A percentile compares a stretch with the other conserved stretches of the same genome.
Evolutionary conservation across 352 stramenopile species (phyloP).

Genomic region (Bremia lactucae): DNA sequence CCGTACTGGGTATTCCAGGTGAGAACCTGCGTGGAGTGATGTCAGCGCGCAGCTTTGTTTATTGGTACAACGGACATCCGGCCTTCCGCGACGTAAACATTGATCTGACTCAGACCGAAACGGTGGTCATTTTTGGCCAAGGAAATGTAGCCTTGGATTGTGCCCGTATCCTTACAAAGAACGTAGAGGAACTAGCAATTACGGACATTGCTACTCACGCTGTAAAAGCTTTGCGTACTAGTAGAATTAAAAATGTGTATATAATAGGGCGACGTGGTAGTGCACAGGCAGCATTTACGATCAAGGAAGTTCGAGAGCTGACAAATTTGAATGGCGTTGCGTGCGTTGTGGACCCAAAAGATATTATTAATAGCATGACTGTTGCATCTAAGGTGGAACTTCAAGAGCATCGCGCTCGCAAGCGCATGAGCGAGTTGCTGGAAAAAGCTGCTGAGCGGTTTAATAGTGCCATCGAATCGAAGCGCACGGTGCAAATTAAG

Average conservation of each 20-base stretch:
- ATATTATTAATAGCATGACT: constrained; percentile 84
- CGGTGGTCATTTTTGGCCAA: constrained; percentile 93
- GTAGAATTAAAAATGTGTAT: constrained; percentile 75
- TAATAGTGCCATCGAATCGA: constrained; percentile 7
- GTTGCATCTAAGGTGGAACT: constrained; percentile 82
- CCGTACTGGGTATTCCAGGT: constrained; percentile 76
- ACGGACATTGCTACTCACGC: constrained; percentile 90
- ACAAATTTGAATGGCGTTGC: constrained; percentile 68
- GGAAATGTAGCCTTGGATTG: constrained; percentile 98
- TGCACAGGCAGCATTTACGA: constrained; percentile 95
- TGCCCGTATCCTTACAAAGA: constrained; percentile 91
- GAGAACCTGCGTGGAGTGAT: constrained; percentile 73
- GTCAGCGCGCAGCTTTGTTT: constrained; percentile 91
- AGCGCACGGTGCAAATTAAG: constrained; percentile 71
- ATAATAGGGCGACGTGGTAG: constrained; percentile 91
- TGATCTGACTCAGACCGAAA: constrained; percentile 38
- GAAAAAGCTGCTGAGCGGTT: constrained; percentile 41
- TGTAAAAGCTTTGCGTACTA: constrained; percentile 72
- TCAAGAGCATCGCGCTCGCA: constrained; percentile 63
- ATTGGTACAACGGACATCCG: constrained; percentile 99
- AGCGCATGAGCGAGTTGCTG: constrained; percentile 80
- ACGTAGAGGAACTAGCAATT: constrained; percentile 66
- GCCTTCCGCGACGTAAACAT: constrained; percentile 83
- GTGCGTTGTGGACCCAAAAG: constrained; percentile 81
- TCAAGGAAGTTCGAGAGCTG: constrained; percentile 92